Evolutionary conservation across 805 yeast species (phyloP).

Genomic region (Candida maltosa): DNA sequence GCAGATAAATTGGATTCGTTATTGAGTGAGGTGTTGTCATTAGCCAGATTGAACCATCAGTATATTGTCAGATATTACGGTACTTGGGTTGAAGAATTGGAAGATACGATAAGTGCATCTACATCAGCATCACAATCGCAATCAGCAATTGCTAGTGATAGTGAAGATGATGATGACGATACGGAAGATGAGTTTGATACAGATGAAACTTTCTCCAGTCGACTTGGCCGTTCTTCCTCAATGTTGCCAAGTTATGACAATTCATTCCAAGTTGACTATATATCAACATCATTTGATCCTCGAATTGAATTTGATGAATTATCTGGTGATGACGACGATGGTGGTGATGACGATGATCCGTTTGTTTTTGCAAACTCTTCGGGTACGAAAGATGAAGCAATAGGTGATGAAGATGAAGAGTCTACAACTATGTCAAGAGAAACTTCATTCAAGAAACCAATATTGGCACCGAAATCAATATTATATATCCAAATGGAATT

Average conservation of each 20-base stretch:
- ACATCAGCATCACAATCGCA: slow-evolving; percentile 21
- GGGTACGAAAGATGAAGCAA: slow-evolving; percentile 9
- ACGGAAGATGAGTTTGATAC: too few relatives aligned
- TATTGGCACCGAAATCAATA: slow-evolving; percentile 44
- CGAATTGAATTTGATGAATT: slow-evolving; percentile 51
- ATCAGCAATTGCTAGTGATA: slow-evolving; percentile 20
- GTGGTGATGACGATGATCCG: slow-evolving; percentile 19
- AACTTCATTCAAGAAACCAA: background rate
- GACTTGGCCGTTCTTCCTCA: slow-evolving; percentile 14
- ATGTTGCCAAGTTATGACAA: slow-evolving; percentile 18
- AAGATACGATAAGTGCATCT: slow-evolving; percentile 10
- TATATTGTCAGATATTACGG: slow-evolving; percentile 95
- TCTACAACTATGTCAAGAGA: background rate
- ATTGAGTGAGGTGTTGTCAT: slow-evolving; percentile 84
- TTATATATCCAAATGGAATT: slow-evolving; percentile 97
- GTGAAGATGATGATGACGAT: slow-evolving; percentile 10
- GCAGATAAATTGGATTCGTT: slow-evolving; percentile 77
- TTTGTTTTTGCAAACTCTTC: slow-evolving; percentile 32
- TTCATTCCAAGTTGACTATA: slow-evolving; percentile 56
- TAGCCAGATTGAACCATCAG: slow-evolving; percentile 90
- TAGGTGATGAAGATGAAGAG: slow-evolving; percentile 1
- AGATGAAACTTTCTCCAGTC: slow-evolving; percentile 15
- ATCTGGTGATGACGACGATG: slow-evolving; percentile 21
- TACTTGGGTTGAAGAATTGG: slow-evolving; percentile 90
- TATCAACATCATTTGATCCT: slow-evolving; percentile 61